These are phyloP conservation scores for Rhodomyrtus psidioides DNA, from an alignment of 441 rosid genomes.

Conservation along the genomic window DNA sequence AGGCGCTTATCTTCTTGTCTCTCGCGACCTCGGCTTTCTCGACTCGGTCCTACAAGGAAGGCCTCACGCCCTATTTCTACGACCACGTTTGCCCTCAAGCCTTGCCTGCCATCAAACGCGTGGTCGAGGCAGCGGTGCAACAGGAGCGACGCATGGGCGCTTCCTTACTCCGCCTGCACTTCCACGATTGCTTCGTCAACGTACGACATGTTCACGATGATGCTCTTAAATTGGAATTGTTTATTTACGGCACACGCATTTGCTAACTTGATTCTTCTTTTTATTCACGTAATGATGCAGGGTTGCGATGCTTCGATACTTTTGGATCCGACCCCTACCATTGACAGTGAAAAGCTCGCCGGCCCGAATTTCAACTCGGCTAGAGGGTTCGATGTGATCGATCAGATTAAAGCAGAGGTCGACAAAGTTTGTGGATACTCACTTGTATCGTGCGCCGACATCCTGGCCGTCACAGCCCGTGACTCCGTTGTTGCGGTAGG, in stretches of 20 bases:
- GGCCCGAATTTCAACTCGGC: slow-evolving; percentile 16
- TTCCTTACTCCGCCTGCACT: neutral
- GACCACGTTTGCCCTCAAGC: slow-evolving; percentile 7
- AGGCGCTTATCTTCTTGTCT: neutral
- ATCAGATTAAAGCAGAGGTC: slow-evolving; percentile 30
- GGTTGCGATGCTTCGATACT: slow-evolving; percentile 58
- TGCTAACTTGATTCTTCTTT: neutral
- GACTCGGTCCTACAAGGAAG: neutral
- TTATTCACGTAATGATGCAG: slow-evolving; percentile 4
- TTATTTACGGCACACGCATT: neutral
- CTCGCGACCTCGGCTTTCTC: neutral
- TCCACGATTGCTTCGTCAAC: slow-evolving; percentile 15
- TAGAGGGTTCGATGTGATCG: slow-evolving; percentile 48
- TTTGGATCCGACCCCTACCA: slow-evolving; percentile 26
- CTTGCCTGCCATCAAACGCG: slow-evolving; percentile 1
- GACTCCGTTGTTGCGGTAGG: slow-evolving; percentile 45
- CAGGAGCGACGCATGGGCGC: slow-evolving; percentile 14
- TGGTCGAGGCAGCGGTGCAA: slow-evolving; percentile 2
- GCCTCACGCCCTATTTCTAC: slow-evolving; percentile 3
- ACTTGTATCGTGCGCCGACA: slow-evolving; percentile 52
- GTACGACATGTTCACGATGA: neutral
- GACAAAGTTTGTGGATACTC: slow-evolving; percentile 31
- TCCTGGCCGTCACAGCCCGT: slow-evolving; percentile 41
- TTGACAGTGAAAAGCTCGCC: slow-evolving; percentile 36
- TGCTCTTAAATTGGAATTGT: neutral